Conservation (phyloP, 164 flowering plant genomes). For the Sextonia rubra region DNA sequence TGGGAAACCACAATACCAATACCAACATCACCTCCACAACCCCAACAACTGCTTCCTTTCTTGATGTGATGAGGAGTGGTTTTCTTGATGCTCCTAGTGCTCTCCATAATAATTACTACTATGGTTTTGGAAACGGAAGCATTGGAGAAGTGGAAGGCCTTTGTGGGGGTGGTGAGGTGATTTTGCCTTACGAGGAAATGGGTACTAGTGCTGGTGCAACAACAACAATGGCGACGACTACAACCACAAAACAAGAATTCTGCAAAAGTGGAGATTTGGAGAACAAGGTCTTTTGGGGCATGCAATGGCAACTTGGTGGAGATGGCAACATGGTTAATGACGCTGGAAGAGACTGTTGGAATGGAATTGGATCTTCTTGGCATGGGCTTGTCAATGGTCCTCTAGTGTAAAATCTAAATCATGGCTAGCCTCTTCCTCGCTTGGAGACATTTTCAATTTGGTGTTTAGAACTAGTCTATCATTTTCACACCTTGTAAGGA, state of each 20-base stretch:
- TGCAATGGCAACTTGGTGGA: slow-evolving; percentile 57
- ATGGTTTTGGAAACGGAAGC: slow-evolving; percentile 36
- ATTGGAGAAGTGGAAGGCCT: slow-evolving; percentile 28
- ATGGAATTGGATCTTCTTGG: slow-evolving; percentile 55
- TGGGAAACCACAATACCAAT: slow-evolving; percentile 5
- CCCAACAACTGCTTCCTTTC: slow-evolving; percentile 17
- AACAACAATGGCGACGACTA: slow-evolving; percentile 22
- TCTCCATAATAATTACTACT: slow-evolving; percentile 37
- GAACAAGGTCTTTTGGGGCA: slow-evolving; percentile 48
- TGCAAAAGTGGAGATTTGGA: slow-evolving; percentile 25
- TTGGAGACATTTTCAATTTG: slow-evolving; percentile 1
- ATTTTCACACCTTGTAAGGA: slow-evolving; percentile 3
- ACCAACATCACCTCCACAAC: neutral
- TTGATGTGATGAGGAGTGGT: slow-evolving; percentile 40
- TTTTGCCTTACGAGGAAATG: slow-evolving; percentile 30
- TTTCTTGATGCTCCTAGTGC: slow-evolving; percentile 36
- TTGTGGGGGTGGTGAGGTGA: slow-evolving; percentile 20
- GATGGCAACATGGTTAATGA: slow-evolving; percentile 38
- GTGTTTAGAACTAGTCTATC: neutral
- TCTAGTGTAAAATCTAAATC: slow-evolving; percentile 43
- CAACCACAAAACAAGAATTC: slow-evolving; percentile 50
- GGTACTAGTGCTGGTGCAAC: slow-evolving; percentile 26
- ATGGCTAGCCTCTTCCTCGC: neutral
- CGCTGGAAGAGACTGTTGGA: slow-evolving; percentile 57
- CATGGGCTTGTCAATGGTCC: slow-evolving; percentile 75